A percentile compares a stretch with the other conserved stretches of the same genome.
phyloP scores from a whole-genome alignment of 768 basidiomycete species.

The Agaricus subrufescens region DNA sequence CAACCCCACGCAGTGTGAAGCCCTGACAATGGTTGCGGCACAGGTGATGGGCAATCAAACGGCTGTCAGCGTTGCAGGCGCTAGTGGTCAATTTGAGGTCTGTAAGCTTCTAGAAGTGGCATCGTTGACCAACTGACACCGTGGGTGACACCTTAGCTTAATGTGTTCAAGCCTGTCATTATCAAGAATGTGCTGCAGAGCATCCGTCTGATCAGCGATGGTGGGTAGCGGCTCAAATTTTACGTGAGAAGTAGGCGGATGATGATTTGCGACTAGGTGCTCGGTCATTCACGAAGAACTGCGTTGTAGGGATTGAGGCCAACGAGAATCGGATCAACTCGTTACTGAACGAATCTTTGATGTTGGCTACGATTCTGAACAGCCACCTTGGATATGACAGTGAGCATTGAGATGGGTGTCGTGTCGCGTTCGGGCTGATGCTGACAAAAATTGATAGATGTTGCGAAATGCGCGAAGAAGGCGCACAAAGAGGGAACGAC shows the following conservation, averaged over 20 bases:
- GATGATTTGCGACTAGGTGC: conserved; percentile 43
- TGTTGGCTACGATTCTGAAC: conserved; percentile 98
- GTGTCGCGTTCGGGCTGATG: conserved; percentile 9
- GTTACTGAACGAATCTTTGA: conserved; percentile 90
- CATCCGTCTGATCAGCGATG: conserved; percentile 90
- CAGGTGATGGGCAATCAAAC: conserved; percentile 99
- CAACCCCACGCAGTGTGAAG: conserved; percentile 99
- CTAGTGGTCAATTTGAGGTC: conserved; percentile 97
- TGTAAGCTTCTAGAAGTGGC: conserved; percentile 13
- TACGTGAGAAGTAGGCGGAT: conserved; percentile 8
- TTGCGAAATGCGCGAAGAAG: conserved; percentile 98
- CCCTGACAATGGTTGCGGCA: conserved; percentile 96
- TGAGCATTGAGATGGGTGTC: conserved; percentile 33
- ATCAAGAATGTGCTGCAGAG: conserved; percentile 98
- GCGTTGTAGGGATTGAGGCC: conserved; percentile 92
- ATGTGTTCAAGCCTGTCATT: conserved; percentile 99
- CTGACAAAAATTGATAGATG: conserved; percentile 50
- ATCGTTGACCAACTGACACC: conserved; percentile 6
- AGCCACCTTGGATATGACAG: conserved; percentile 96
- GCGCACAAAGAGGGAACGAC: conserved; percentile 99
- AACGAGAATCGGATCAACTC: conserved; percentile 91
- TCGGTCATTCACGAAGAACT: conserved; percentile 95
- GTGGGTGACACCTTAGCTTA: conserved; percentile 50
- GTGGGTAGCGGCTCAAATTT: conserved; percentile 32
- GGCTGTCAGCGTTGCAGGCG: conserved; percentile 84